These are phyloP conservation scores for Chamaecyparis obtusa DNA, from an alignment of 75 land plant genomes.

Conservation along the genomic window DNA sequence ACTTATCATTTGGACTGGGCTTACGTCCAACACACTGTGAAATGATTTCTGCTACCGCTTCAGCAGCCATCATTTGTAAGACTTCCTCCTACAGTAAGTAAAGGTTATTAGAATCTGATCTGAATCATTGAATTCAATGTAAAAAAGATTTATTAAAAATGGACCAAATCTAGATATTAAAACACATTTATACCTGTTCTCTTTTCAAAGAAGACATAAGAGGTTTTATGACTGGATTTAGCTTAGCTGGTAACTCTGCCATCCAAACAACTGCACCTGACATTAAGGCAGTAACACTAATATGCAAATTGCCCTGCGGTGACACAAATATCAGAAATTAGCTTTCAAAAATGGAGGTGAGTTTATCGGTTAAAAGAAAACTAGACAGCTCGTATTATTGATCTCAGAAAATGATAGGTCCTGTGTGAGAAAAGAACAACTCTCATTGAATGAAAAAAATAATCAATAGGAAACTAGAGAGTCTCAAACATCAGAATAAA, in stretches of 20 bases:
- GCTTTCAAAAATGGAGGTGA: background rate
- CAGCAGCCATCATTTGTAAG: constrained; percentile 92
- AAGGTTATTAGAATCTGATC: background rate
- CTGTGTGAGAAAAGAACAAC: too few species aligned
- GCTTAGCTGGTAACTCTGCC: constrained; percentile 75
- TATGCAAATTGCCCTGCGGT: constrained; percentile 88
- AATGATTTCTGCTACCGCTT: constrained; percentile 94
- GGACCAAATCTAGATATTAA: background rate
- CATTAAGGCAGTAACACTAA: constrained; percentile 79
- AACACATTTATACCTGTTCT: constrained; percentile 69
- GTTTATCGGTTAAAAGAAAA: too few species aligned
- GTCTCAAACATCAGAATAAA: background rate
- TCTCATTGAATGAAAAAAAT: too few species aligned
- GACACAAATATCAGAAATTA: background rate
- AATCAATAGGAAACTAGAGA: too few species aligned
- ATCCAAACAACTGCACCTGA: constrained; percentile 97
- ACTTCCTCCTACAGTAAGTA: constrained; percentile 74
- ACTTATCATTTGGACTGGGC: constrained; percentile 94
- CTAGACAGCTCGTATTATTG: too few species aligned
- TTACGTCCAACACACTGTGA: constrained; percentile 73
- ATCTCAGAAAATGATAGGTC: too few species aligned
- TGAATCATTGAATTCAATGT: background rate
- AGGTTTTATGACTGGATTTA: constrained; percentile 95
- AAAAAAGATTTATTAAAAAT: background rate
- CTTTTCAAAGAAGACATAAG: constrained; percentile 95